Percentiles rank a stretch among this genome's conserved stretches.
phyloP scores from a whole-genome alignment of 2,329 filamentous ascomycete genomes.

The Annulohypoxylon truncatum region DNA sequence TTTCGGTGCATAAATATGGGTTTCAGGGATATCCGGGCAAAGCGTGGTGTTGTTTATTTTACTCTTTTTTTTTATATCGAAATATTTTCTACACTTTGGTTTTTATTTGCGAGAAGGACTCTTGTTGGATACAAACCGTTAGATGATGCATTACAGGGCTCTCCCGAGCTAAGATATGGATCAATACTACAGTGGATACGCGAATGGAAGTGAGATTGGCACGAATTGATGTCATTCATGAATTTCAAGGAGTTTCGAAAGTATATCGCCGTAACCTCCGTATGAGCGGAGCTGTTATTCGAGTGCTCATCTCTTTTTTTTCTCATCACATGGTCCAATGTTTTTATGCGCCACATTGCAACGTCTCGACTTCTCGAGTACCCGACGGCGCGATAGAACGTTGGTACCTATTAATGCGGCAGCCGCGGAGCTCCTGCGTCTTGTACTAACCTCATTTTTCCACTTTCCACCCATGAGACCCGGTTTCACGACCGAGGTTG shows the following conservation, averaged over 20 bases:
- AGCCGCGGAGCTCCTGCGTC: constrained; percentile 4
- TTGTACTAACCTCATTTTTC: not conserved
- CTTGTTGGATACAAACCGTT: constrained; percentile 4
- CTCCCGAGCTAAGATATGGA: constrained; percentile 27
- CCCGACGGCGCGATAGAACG: not conserved
- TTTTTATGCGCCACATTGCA: constrained; percentile 1
- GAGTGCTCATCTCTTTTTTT: not conserved
- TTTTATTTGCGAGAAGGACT: constrained; percentile 14
- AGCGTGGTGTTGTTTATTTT: constrained; percentile 8
- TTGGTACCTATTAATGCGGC: not conserved
- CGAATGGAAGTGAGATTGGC: constrained; percentile 10
- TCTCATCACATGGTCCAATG: not conserved
- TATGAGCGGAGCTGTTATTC: constrained; percentile 1
- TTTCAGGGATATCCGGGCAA: constrained; percentile 25
- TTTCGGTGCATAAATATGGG: constrained; percentile 21
- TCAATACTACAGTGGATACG: constrained; percentile 4
- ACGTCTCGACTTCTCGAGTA: not conserved
- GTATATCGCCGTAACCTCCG: constrained; percentile 12
- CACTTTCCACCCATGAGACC: not conserved
- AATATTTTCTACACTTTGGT: not conserved
- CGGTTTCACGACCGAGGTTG: not conserved
- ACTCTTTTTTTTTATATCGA: not conserved
- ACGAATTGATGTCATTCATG: constrained; percentile 2
- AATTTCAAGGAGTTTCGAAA: not conserved
- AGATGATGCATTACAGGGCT: constrained; percentile 33